Evolutionary conservation across 495 filamentous ascomycete species (phyloP).

Genomic region (Aspergillus avenaceus): DNA sequence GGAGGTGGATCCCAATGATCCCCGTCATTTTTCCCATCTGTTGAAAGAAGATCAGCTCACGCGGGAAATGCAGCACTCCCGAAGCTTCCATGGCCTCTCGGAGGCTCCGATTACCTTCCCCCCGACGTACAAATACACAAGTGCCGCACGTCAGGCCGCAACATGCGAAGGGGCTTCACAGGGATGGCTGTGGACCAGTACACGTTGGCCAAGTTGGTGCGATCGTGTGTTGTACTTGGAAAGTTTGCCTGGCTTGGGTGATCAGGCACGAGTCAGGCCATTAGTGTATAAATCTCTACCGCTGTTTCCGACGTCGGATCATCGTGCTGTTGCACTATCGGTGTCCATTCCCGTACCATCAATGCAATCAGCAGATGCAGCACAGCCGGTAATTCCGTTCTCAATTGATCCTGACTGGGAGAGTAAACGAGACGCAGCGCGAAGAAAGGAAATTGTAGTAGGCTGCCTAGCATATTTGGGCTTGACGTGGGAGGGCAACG

Average conservation of each 20-base stretch:
- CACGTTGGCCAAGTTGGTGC: constrained; percentile 91
- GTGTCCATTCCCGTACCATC: constrained; percentile 51
- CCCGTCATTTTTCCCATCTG: constrained; percentile 56
- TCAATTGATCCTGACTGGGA: constrained; percentile 50
- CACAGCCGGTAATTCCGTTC: constrained; percentile 44
- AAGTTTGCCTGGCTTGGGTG: constrained; percentile 46
- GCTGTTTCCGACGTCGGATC: constrained; percentile 73
- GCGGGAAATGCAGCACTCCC: constrained; percentile 57
- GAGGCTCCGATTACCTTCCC: constrained; percentile 78
- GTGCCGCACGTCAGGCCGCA: constrained; percentile 39
- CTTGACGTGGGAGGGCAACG: constrained; percentile 58
- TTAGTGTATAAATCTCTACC: constrained; percentile 69
- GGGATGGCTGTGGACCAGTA: constrained; percentile 69
- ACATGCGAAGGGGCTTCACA: constrained; percentile 29
- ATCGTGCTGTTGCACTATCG: constrained; percentile 72
- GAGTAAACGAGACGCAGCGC: constrained; percentile 42
- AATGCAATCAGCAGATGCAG: constrained; percentile 21
- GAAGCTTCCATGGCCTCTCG: constrained; percentile 67
- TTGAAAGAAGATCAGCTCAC: constrained; percentile 72
- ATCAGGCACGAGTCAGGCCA: constrained; percentile 36
- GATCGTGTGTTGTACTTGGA: constrained; percentile 82
- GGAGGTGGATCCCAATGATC: constrained; percentile 38
- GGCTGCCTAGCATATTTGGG: constrained; percentile 53
- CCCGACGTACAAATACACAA: constrained; percentile 84
- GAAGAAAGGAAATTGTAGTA: constrained; percentile 54